Conservation (phyloP, 345 rosid species). For the Acer campestre region DNA sequence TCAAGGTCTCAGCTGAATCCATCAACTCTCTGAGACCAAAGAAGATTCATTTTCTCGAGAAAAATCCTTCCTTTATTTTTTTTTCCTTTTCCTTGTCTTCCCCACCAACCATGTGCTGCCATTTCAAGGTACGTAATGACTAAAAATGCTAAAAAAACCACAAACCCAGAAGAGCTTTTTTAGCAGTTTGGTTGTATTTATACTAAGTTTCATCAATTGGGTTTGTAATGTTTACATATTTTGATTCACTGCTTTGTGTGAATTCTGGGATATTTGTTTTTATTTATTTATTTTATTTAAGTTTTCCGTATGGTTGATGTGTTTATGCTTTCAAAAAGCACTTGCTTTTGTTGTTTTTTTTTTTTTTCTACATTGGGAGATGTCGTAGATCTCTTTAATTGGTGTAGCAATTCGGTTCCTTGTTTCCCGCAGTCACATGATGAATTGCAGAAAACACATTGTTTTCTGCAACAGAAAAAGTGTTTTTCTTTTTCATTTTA, state of each 20-base stretch:
- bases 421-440: neutral
- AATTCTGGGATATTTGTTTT: neutral
- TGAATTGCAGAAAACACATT: neutral
- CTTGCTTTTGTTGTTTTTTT: neutral
- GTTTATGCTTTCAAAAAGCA: neutral
- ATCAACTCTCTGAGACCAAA: neutral
- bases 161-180: constrained; percentile 1
- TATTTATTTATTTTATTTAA: neutral
- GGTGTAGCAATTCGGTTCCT: neutral
- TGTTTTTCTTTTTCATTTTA: neutral
- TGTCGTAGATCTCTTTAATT: constrained; percentile 13
- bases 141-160: neutral
- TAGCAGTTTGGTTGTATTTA: neutral
- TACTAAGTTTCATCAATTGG: neutral
- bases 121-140: constrained; percentile 3
- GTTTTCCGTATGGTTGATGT: neutral
- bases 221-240: neutral
- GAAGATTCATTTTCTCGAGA: constrained; percentile 10
- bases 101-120: constrained; percentile 8
- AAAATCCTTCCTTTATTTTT: neutral
- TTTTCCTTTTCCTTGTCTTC: neutral
- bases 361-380: constrained; percentile 18
- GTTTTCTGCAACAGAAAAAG: constrained; percentile 13
- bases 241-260: neutral
- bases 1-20: constrained; percentile 13